Conservation (phyloP, 805 yeast species). For the Saturnispora zaruensis region DNA sequence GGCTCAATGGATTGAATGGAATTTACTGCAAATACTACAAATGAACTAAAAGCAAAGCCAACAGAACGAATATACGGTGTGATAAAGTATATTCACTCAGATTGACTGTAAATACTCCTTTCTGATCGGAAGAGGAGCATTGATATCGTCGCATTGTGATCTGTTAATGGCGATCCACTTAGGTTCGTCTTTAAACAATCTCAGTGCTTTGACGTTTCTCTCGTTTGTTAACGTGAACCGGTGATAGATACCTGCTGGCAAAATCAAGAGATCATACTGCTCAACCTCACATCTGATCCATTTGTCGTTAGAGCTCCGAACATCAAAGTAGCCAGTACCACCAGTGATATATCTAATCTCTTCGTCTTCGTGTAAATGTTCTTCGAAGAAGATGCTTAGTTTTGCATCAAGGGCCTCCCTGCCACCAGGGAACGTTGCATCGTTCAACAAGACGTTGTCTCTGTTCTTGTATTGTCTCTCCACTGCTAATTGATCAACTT, state of each 20-base stretch:
- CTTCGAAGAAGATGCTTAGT: constrained; percentile 62
- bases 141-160: constrained; percentile 30
- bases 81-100: not conserved
- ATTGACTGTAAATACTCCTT: constrained; percentile 35
- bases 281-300: constrained; percentile 74
- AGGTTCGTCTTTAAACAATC: constrained; percentile 90
- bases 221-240: constrained; percentile 69
- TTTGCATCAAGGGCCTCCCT: constrained; percentile 53
- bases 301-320: constrained; percentile 46
- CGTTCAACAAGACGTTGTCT: constrained; percentile 58
- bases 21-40: not conserved
- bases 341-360: constrained; percentile 85
- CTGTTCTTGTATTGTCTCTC: constrained; percentile 72
- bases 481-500: constrained; percentile 57
- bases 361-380: constrained; percentile 94
- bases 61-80: not conserved
- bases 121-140: constrained; percentile 34
- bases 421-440: constrained; percentile 53
- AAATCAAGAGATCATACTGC: constrained; percentile 57
- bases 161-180: constrained; percentile 87
- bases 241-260: constrained; percentile 93
- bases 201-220: constrained; percentile 63
- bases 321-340: constrained; percentile 90
- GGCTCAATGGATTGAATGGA: not conserved
- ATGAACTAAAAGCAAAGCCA: not conserved